Base-by-base conservation (phyloP, 331 rosid species). In the Malus hybrid region DNA sequence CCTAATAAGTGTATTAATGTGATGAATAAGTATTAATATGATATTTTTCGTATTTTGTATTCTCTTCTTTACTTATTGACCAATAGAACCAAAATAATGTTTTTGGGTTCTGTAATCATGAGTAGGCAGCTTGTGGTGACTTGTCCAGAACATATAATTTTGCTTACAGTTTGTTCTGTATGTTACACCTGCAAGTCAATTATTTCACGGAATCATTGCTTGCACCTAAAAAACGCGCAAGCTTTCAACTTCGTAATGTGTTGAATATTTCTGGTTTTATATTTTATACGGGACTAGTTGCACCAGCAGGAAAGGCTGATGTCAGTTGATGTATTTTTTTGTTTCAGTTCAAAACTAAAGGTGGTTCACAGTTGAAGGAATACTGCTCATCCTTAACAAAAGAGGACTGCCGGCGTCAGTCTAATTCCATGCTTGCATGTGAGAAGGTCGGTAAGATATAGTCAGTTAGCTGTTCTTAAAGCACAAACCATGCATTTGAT, bases 341-440 rank as follows among this genome's bases (percentile, higher is more conserved):
- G 63, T 68, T 90, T 73, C 88, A 95, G 99, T 92, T 95, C 84
- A 92, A 89, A 88, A 90, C 93, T 48, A 90, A 86, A 85, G 99
- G 97, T 68, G 96, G 97, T 74, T 83, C 97, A 52, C 95, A 88
- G 77, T 82, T 95, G 81, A 89, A 87, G 84, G 91, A 89, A 78
- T 95, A 92, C 83, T 92, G 99, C 83, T 85, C 93, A 71, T 86
- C 89, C 75, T 85, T 95, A 70, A 95, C 99, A 24, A 95, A 94
- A 86, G 99, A 92, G 84, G 99, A 95, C 76, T 95, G 97, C 71
- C 82, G 96, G 4, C 97, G 93, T 64, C 99, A 89, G 65, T 81
- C 92, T 59, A 89, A 94, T 84, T 89, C 96, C 44, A 78, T 86
- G 73, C 82, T 86, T 66, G 97, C 99, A 32, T 95, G 99, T 85